Base-by-base conservation (phyloP, 2,329 filamentous ascomycete genomes). In the Cladophialophora exuberans region DNA sequence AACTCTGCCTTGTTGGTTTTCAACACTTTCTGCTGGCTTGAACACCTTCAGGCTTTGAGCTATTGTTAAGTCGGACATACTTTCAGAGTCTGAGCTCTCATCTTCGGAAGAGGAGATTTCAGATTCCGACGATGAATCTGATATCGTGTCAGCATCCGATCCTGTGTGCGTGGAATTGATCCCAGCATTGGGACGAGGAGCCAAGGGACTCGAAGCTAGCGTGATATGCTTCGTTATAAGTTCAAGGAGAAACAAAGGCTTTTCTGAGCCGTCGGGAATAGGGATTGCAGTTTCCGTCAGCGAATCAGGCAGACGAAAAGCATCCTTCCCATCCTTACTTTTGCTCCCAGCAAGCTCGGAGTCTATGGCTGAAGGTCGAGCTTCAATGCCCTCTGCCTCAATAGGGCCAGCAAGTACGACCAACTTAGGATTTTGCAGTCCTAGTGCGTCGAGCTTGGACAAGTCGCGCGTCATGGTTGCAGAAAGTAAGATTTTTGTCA, bases 381-480 rank as follows among this genome's bases (percentile, higher is more conserved):
- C n/a, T 18, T 2, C 9, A 10, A n/a, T 23, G n/a, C 22, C 6
- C 9, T 26, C n/a, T 25, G 39, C 10, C 22, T 49, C 22, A 17
- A 28, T 15, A 17, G 17, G 13, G 7, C 35, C 46, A 39, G 22
- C 56, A 4, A 65, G 33, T 11, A 65, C 48, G 5, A 96, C 85
- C 68, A 95, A 86, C 84, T 3, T 84, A 79, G 51, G 85, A 79
- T 49, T 83, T 77, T 13, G 89, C 30, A 65, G 82, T 83, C 58
- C 87, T 75, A 90, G 83, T 56, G 88, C 83, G 72, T 96, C 94
- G 56, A 97, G 76, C 3, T 90, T 89, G 47, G 90, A 84, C 4
- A 99, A 90, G 74, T 97, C 93, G 3, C 89, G 85, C 0, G 94
- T 97, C 49, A 99, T 86, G 1, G 94, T 99, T n/a, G 94, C 94